Evolutionary conservation across 805 yeast species (phyloP).

Genomic region (Naumovozyma dairenensis): DNA sequence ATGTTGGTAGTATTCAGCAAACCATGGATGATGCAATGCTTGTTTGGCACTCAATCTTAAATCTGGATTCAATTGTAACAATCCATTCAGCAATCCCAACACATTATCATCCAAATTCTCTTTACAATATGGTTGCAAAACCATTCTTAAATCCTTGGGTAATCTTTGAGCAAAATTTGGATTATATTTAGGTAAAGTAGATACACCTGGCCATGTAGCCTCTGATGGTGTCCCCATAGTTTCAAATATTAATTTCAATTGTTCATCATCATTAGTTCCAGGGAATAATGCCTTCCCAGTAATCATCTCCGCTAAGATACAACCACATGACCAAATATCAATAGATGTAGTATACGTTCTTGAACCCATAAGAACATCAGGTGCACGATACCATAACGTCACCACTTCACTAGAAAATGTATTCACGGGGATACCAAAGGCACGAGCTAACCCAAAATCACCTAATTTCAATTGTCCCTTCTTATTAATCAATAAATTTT

Average conservation of each 20-base stretch:
- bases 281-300: conserved; percentile 92
- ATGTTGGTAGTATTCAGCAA: conserved; percentile 27
- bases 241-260: conserved; percentile 86
- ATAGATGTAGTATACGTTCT: conserved; percentile 96
- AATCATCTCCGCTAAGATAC: conserved; percentile 96
- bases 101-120: conserved; percentile 21
- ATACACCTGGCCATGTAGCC: conserved; percentile 90
- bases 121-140: conserved; percentile 24
- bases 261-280: conserved; percentile 96
- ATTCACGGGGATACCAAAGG: conserved; percentile 93
- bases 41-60: conserved; percentile 42
- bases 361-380: conserved; percentile 91
- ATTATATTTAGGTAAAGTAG: conserved; percentile 83
- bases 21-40: conserved; percentile 39
- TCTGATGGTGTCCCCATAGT: conserved; percentile 91
- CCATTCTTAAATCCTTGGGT: conserved; percentile 47
- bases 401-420: conserved; percentile 98
- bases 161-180: conserved; percentile 89
- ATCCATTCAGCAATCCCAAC: conserved; percentile 26
- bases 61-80: conserved; percentile 46
- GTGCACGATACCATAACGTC: conserved; percentile 95
- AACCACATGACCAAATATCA: conserved; percentile 98
- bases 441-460: conserved; percentile 93
- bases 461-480: conserved; percentile 89
- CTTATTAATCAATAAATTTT: conserved; percentile 85